A percentile compares a stretch with the other conserved stretches of the same genome.
phyloP scores from a whole-genome alignment of 345 rosid species.

The Geranium brycei region DNA sequence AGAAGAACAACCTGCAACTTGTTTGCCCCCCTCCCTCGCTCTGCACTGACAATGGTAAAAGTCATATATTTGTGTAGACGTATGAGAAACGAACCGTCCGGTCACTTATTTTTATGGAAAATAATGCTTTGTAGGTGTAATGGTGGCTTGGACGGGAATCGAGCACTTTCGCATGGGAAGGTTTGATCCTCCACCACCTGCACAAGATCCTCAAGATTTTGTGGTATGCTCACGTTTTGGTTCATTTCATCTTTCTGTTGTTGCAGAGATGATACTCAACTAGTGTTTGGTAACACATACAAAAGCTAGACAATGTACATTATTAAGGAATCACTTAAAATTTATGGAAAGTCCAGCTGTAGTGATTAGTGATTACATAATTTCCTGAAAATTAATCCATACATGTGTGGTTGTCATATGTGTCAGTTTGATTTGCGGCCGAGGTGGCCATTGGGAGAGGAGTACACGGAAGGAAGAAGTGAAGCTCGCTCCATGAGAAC shows the following conservation, averaged over 20 bases:
- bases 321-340: too few relatives aligned
- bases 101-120: too few relatives aligned
- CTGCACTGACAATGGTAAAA: slow-evolving; percentile 87
- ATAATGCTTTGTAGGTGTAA: slow-evolving; percentile 40
- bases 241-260: background rate
- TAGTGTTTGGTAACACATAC: too few relatives aligned
- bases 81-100: too few relatives aligned
- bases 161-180: slow-evolving; percentile 84
- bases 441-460: slow-evolving; percentile 92
- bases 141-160: slow-evolving; percentile 98
- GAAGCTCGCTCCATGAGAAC: slow-evolving; percentile 64
- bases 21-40: slow-evolving; percentile 82
- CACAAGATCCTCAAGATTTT: slow-evolving; percentile 53
- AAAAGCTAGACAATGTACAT: too few relatives aligned
- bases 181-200: slow-evolving; percentile 86
- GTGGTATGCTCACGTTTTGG: slow-evolving; percentile 28
- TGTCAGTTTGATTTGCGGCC: slow-evolving; percentile 79
- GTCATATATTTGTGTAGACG: background rate
- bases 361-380: too few relatives aligned
- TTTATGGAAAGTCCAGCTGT: too few relatives aligned
- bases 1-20: slow-evolving; percentile 56
- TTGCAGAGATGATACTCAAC: background rate
- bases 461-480: slow-evolving; percentile 66
- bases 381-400: too few relatives aligned
- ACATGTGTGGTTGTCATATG: slow-evolving; percentile 7